These are phyloP conservation scores for Pseudophaeomoniella oleicola DNA, from an alignment of 2,329 filamentous ascomycete species.

Conservation along the genomic window DNA sequence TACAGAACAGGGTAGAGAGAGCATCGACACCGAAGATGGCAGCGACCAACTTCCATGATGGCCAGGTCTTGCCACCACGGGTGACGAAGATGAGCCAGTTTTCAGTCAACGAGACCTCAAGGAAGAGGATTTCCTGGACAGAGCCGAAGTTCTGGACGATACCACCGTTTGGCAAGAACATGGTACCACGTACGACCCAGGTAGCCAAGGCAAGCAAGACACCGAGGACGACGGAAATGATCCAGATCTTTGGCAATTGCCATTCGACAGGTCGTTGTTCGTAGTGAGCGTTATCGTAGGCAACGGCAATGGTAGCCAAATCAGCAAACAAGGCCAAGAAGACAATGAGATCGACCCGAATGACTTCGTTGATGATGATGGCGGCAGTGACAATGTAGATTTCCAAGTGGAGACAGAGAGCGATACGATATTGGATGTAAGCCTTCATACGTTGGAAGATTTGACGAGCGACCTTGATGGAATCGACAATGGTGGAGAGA, in stretches of 20 bases:
- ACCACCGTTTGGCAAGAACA: constrained; percentile 57
- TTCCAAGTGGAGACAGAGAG: constrained; percentile 58
- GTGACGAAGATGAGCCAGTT: constrained; percentile 98
- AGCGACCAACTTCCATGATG: constrained; percentile 57
- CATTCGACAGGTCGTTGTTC: constrained; percentile 63
- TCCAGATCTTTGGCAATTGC: constrained; percentile 71
- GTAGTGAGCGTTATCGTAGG: constrained; percentile 66
- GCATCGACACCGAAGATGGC: constrained; percentile 60
- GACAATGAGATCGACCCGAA: constrained; percentile 58
- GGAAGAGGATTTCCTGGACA: constrained; percentile 69
- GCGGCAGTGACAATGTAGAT: constrained; percentile 65
- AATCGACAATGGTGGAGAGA: constrained; percentile 55
- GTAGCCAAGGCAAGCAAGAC: constrained; percentile 53
- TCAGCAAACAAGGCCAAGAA: constrained; percentile 70
- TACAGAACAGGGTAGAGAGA: constrained; percentile 56
- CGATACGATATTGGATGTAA: constrained; percentile 65
- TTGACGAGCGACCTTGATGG: constrained; percentile 60
- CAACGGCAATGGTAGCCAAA: constrained; percentile 63
- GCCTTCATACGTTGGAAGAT: constrained; percentile 70
- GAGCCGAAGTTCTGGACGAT: constrained; percentile 62
- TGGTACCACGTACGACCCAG: constrained; percentile 57
- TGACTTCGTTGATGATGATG: constrained; percentile 67
- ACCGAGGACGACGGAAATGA: constrained; percentile 57
- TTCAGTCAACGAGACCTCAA: constrained; percentile 81
- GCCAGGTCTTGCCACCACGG: constrained; percentile 62